phyloP scores from a whole-genome alignment of 768 basidiomycete species.

The Cystofilobasidium ferigula region DNA sequence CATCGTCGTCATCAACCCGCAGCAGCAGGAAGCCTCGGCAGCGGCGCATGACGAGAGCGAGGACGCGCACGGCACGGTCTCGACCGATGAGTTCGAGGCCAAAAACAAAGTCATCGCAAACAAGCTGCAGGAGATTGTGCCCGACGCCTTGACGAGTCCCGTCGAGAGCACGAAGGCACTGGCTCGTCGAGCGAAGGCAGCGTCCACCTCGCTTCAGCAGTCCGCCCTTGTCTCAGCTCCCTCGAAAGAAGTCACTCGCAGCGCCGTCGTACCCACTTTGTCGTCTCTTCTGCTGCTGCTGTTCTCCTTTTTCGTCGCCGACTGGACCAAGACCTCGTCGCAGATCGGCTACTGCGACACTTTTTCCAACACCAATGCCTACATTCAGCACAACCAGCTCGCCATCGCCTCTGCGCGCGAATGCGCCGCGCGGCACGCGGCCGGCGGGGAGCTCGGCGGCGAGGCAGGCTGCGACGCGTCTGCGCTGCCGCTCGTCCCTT shows the following conservation, averaged over 20 bases:
- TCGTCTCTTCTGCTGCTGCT: conserved; percentile 8
- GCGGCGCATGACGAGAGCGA: neutral
- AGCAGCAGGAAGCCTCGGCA: neutral
- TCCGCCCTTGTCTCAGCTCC: neutral
- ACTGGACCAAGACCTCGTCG: conserved; percentile 13
- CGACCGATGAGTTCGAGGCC: conserved; percentile 10
- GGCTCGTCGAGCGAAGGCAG: neutral
- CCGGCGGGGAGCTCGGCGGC: conserved; percentile 20
- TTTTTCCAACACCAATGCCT: conserved; percentile 31
- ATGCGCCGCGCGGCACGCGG: conserved; percentile 29
- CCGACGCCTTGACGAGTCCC: neutral
- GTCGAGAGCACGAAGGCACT: conserved; percentile 8
- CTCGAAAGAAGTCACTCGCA: neutral
- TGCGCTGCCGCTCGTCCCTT: conserved; percentile 33
- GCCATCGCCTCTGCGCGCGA: conserved; percentile 28
- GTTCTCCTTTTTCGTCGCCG: conserved; percentile 8
- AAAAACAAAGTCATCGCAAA: conserved; percentile 15
- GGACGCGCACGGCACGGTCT: neutral
- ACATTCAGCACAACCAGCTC: conserved; percentile 29
- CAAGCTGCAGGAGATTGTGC: conserved; percentile 9
- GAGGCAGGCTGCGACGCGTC: conserved; percentile 33
- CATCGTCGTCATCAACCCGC: conserved; percentile 6
- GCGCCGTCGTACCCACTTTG: conserved; percentile 11
- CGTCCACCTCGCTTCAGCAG: neutral
- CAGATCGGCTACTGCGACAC: conserved; percentile 40